Conservation (phyloP, 805 yeast genomes). For the Spathaspora girioi region DNA sequence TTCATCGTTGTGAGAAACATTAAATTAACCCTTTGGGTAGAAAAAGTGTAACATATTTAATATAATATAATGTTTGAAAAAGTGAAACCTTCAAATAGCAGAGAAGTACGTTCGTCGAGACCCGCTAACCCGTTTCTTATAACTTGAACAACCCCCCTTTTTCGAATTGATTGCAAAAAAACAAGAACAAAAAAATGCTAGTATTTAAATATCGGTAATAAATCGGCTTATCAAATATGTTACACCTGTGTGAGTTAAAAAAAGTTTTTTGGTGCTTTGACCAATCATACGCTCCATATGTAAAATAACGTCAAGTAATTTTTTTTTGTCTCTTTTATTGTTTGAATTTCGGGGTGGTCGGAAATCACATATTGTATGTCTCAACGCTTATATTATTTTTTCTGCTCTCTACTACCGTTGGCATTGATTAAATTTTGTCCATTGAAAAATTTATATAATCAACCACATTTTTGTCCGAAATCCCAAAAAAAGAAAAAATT, state of each 20-base stretch:
- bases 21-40: no score
- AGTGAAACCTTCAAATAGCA: no score
- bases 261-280: background rate
- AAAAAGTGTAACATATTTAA: no score
- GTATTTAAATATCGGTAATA: background rate
- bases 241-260: background rate
- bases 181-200: background rate
- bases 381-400: background rate
- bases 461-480: background rate
- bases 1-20: no score
- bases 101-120: no score
- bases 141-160: no score
- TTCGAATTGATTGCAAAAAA: background rate
- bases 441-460: background rate
- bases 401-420: background rate
- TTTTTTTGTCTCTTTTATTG: background rate
- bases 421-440: background rate
- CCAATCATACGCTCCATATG: background rate
- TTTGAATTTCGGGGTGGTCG: background rate
- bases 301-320: background rate
- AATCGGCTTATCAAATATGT: background rate
- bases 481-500: constrained; percentile 1
- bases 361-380: background rate
- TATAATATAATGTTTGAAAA: no score
- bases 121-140: no score